phyloP scores from a whole-genome alignment of 768 basidiomycete genomes.

The Hysterangium stoloniferum region DNA sequence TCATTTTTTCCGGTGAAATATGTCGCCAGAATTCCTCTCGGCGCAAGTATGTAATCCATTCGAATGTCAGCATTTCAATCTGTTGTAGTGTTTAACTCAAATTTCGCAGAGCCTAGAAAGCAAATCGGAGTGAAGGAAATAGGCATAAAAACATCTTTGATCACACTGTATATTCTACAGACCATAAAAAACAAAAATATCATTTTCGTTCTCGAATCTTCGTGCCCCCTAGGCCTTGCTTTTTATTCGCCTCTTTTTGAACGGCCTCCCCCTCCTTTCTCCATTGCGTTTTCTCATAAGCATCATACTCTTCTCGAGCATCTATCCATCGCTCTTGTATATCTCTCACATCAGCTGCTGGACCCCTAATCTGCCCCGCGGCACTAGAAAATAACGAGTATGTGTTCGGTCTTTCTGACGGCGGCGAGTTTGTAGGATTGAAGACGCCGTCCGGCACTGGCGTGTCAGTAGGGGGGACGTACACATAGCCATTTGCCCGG shows the following conservation, averaged over 20 bases:
- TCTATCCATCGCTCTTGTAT: conserved; percentile 96
- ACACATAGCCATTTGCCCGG: conserved; percentile 87
- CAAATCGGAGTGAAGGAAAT: too few species aligned
- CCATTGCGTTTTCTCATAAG: conserved; percentile 73
- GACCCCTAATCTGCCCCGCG: conserved; percentile 20
- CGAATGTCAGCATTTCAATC: too few species aligned
- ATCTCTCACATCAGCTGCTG: conserved; percentile 44
- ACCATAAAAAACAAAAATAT: too few species aligned
- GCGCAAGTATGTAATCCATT: too few species aligned
- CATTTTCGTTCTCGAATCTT: conserved; percentile 2
- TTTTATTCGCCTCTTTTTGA: conserved; percentile 1
- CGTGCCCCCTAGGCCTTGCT: too few species aligned
- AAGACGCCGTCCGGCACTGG: conserved; percentile 22
- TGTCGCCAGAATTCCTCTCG: too few species aligned
- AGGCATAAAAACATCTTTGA: too few species aligned
- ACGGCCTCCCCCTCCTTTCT: conserved; percentile 58
- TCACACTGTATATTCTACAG: too few species aligned
- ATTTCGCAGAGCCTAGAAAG: too few species aligned
- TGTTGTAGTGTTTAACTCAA: too few species aligned
- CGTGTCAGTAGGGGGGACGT: conserved; percentile 43
- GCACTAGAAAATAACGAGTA: conserved; percentile 57
- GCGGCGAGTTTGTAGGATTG: conserved; percentile 14
- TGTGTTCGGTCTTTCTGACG: conserved; percentile 42
- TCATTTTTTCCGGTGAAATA: too few species aligned
- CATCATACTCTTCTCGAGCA: conserved; percentile 72